These are phyloP conservation scores for Atalantia buxifolia DNA, from an alignment of 345 rosid species.

Conservation along the genomic window DNA sequence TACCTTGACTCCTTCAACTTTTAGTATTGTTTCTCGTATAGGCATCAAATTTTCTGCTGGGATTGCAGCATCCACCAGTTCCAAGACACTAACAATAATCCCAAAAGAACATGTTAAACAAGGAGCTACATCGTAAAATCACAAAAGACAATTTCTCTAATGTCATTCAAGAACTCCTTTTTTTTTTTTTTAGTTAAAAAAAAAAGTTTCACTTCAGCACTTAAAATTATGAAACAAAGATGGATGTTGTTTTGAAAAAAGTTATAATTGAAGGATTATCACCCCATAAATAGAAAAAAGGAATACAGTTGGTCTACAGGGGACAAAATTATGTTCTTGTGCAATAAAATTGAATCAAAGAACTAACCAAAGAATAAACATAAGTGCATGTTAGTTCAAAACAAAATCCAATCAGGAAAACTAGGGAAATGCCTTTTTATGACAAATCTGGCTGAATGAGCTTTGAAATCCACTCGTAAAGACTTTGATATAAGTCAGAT, in stretches of 20 bases:
- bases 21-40: constrained; percentile 60
- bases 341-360: background rate
- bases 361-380: no score
- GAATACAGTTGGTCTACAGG: background rate
- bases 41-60: constrained; percentile 71
- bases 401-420: background rate
- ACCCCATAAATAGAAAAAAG: background rate
- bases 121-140: background rate
- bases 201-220: background rate
- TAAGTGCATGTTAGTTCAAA: no score
- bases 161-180: background rate
- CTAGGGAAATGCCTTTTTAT: background rate
- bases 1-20: constrained; percentile 86
- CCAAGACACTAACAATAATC: constrained; percentile 58
- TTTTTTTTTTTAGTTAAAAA: background rate
- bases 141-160: background rate
- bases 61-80: constrained; percentile 94
- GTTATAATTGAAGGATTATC: background rate
- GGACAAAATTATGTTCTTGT: background rate
- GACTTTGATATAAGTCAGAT: background rate
- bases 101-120: constrained; percentile 23
- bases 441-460: background rate
- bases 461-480: background rate
- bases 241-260: background rate
- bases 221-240: background rate